phyloP scores from a whole-genome alignment of 2,329 filamentous ascomycete species.

The Calonectria hawksworthii region DNA sequence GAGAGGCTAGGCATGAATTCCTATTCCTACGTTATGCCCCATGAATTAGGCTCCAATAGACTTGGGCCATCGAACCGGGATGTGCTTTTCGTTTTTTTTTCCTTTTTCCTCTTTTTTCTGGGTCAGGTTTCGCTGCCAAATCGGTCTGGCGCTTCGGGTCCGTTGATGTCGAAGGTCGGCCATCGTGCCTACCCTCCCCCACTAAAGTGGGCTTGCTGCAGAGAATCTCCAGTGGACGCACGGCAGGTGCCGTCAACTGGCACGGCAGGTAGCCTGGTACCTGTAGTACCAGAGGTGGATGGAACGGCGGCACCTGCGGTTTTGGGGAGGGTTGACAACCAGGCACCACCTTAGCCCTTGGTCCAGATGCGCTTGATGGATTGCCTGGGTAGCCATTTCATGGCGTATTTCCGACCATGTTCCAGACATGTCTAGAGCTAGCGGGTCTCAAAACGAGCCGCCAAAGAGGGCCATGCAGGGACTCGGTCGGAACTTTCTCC shows the following conservation, averaged over 20 bases:
- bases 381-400: neutral
- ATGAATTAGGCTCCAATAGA: conserved; percentile 1
- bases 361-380: neutral
- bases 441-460: conserved; percentile 6
- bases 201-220: conserved; percentile 12
- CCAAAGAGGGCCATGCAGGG: neutral
- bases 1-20: neutral
- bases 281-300: conserved; percentile 14
- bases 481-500: neutral
- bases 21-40: neutral
- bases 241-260: conserved; percentile 23
- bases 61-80: neutral
- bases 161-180: neutral
- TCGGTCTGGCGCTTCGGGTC: neutral
- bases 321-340: neutral
- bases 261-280: conserved; percentile 6
- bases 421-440: conserved; percentile 1
- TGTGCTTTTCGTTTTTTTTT: neutral
- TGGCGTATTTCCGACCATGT: neutral
- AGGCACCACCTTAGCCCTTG: neutral
- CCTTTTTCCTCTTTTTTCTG: neutral
- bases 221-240: conserved; percentile 13
- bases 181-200: conserved; percentile 1
- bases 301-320: conserved; percentile 8
- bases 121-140: neutral